Evolutionary conservation across 345 rosid species (phyloP).

Genomic region (Dipteronia dyeriana): DNA sequence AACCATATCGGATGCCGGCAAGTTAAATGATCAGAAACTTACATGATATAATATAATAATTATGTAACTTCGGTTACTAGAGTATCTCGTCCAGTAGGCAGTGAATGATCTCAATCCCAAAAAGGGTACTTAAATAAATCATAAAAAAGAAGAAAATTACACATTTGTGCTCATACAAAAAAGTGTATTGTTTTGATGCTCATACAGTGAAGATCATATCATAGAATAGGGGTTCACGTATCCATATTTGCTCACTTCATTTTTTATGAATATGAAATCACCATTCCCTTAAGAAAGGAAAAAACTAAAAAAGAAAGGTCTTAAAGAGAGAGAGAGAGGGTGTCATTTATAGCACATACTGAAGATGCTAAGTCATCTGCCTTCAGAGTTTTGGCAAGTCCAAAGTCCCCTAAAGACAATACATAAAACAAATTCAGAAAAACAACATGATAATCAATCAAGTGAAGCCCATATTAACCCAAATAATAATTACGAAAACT

Average conservation of each 20-base stretch:
- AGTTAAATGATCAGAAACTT: background rate
- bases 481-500: constrained; percentile 28
- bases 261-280: background rate
- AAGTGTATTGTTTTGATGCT: background rate
- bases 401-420: constrained; percentile 82
- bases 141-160: background rate
- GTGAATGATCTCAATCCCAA: too few species aligned
- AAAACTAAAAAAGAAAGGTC: background rate
- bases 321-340: background rate
- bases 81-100: too few species aligned
- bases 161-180: background rate
- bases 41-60: background rate
- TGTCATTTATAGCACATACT: constrained; percentile 43
- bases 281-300: background rate
- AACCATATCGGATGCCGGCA: background rate
- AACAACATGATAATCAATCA: background rate
- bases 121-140: too few species aligned
- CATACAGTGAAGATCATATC: background rate
- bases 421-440: constrained; percentile 17
- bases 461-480: constrained; percentile 11
- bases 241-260: background rate
- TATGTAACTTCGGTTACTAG: background rate
- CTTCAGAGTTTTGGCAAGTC: constrained; percentile 93
- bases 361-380: constrained; percentile 97
- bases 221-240: background rate